These are phyloP conservation scores for Tanacetum coccineum DNA, from an alignment of 129 eudicot genomes.

Conservation along the genomic window DNA sequence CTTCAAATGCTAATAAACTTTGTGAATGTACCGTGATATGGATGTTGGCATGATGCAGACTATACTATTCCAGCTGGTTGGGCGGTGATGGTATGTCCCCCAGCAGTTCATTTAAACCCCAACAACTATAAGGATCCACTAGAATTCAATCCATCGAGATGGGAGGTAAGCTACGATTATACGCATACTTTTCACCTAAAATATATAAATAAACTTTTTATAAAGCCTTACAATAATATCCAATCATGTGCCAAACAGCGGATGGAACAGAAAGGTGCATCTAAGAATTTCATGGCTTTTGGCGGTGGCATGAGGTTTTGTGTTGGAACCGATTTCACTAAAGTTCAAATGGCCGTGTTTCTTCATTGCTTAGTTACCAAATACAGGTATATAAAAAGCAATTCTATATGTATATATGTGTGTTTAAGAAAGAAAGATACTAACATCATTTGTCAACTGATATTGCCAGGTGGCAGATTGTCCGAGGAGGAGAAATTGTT, in stretches of 20 bases:
- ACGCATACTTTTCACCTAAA: not conserved
- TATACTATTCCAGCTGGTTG: slow-evolving; percentile 94
- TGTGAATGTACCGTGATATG: slow-evolving; percentile 21
- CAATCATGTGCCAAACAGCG: slow-evolving; percentile 47
- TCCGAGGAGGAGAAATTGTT: slow-evolving; percentile 77
- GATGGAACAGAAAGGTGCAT: slow-evolving; percentile 61
- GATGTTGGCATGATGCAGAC: slow-evolving; percentile 40
- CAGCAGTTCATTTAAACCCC: slow-evolving; percentile 86
- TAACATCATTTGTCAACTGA: slow-evolving; percentile 14
- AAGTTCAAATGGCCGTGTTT: slow-evolving; percentile 87
- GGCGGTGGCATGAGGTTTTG: slow-evolving; percentile 99
- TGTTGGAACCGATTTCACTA: slow-evolving; percentile 92
- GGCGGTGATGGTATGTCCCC: slow-evolving; percentile 98
- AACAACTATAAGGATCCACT: slow-evolving; percentile 66
- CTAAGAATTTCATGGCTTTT: slow-evolving; percentile 91
- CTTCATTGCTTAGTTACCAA: slow-evolving; percentile 86
- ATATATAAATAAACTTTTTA: not conserved
- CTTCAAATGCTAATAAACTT: slow-evolving; percentile 1
- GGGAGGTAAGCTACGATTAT: slow-evolving; percentile 59
- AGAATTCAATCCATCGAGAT: slow-evolving; percentile 84
- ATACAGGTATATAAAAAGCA: slow-evolving; percentile 54
- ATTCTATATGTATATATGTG: not conserved
- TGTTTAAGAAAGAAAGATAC: slow-evolving; percentile 16
- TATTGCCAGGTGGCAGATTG: slow-evolving; percentile 52
- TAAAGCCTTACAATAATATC: not conserved